Evolutionary conservation across 768 basidiomycete genomes (phyloP).

Genomic region (Leccinellum luteum): DNA sequence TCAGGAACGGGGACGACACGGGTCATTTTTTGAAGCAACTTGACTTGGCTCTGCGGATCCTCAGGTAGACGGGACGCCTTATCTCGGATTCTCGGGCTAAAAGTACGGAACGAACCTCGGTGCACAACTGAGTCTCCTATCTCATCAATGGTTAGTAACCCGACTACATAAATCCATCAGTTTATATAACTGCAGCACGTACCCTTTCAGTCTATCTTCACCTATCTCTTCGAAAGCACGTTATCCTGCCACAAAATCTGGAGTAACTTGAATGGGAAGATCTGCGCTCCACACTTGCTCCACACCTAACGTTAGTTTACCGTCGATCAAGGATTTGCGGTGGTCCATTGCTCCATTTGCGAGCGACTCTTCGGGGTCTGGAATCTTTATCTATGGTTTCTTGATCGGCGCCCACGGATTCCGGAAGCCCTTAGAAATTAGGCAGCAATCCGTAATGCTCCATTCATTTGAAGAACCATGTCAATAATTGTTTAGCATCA

Average conservation of each 20-base stretch:
- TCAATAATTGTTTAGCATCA: not conserved
- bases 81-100: too few species aligned
- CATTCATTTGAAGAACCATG: not conserved
- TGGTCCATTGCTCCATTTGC: not conserved
- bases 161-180: too few species aligned
- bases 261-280: conserved; percentile 6
- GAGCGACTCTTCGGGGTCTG: not conserved
- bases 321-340: conserved; percentile 17
- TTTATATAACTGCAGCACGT: too few species aligned
- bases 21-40: too few species aligned
- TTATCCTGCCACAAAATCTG: too few species aligned
- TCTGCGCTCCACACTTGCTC: not conserved
- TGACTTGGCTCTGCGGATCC: too few species aligned
- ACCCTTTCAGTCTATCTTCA: not conserved
- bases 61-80: too few species aligned
- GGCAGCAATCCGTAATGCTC: not conserved
- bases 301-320: too few species aligned
- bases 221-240: not conserved
- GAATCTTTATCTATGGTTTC: not conserved
- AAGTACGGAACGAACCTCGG: too few species aligned
- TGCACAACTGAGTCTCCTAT: too few species aligned
- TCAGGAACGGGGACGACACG: too few species aligned
- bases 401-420: not conserved
- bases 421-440: not conserved
- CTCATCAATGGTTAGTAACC: too few species aligned